Evolutionary conservation across 2,329 filamentous ascomycete genomes (phyloP).

Genomic region (Trichoderma sp.): DNA sequence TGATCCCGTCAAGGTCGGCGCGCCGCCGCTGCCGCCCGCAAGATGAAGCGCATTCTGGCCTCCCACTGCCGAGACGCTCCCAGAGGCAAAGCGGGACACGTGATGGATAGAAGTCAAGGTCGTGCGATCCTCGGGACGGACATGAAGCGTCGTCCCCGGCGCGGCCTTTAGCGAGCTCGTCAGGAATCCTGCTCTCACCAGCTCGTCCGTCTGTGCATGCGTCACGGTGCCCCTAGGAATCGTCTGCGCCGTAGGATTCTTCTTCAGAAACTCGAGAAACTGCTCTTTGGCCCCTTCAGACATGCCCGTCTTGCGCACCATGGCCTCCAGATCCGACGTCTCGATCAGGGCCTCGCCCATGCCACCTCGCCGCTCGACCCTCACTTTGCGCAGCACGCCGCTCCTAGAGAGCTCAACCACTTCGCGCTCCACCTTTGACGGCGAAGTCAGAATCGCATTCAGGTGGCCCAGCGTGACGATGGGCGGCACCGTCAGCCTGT

Average conservation of each 20-base stretch:
- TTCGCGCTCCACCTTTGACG: constrained; percentile 68
- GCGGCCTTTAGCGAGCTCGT: constrained; percentile 46
- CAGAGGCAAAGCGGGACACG: constrained; percentile 66
- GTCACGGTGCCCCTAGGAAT: constrained; percentile 39
- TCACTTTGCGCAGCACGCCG: constrained; percentile 62
- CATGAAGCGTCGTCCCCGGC: constrained; percentile 42
- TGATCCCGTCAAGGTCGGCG: constrained; percentile 32
- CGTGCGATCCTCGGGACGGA: constrained; percentile 55
- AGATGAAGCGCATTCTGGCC: constrained; percentile 65
- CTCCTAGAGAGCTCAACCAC: constrained; percentile 59
- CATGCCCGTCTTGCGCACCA: constrained; percentile 44
- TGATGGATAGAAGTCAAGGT: constrained; percentile 62
- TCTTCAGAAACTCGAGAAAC: constrained; percentile 54
- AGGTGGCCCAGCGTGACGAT: constrained; percentile 68
- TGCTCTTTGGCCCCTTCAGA: constrained; percentile 47
- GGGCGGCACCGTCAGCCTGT: constrained; percentile 59
- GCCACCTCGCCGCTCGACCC: constrained; percentile 61
- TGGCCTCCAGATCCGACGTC: constrained; percentile 54
- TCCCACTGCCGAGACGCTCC: constrained; percentile 68
- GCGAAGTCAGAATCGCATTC: constrained; percentile 61
- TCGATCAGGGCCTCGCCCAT: constrained; percentile 67
- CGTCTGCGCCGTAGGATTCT: constrained; percentile 48
- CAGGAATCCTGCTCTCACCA: constrained; percentile 68
- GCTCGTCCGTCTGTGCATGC: constrained; percentile 51
- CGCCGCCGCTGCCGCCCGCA: constrained; percentile 58